phyloP scores from a whole-genome alignment of 2,329 filamentous ascomycete species.

The Meredithiella fracta region DNA sequence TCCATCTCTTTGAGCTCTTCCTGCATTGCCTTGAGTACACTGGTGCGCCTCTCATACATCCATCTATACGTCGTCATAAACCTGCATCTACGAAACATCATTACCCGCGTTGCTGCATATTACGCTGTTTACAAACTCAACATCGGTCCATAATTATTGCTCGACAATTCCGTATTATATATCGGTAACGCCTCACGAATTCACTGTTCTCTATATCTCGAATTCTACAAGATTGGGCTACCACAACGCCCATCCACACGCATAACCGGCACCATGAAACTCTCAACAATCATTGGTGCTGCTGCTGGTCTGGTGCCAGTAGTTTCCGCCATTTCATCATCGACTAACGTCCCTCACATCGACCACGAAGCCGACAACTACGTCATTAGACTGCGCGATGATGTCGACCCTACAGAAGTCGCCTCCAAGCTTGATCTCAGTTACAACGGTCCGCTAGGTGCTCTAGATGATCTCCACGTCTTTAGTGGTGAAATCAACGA shows the following conservation, averaged over 20 bases:
- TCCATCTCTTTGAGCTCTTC: neutral
- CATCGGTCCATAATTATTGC: too few relatives aligned
- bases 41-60: neutral
- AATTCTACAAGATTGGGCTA: neutral
- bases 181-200: too few relatives aligned
- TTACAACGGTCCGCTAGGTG: slow-evolving; percentile 67
- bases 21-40: neutral
- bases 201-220: neutral
- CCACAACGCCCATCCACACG: neutral
- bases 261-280: slow-evolving; percentile 28
- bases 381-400: slow-evolving; percentile 62
- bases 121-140: too few relatives aligned
- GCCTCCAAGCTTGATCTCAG: slow-evolving; percentile 57
- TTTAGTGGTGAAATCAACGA: slow-evolving; percentile 56
- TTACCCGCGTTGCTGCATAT: neutral
- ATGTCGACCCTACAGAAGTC: slow-evolving; percentile 49
- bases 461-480: slow-evolving; percentile 66
- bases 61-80: neutral
- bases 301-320: slow-evolving; percentile 34
- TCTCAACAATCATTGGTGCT: slow-evolving; percentile 35
- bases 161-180: too few relatives aligned
- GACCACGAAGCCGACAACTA: slow-evolving; percentile 86
- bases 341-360: slow-evolving; percentile 24
- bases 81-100: neutral
- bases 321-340: slow-evolving; percentile 31